These are phyloP conservation scores for Aaosphaeria arxii DNA, from an alignment of 2,329 filamentous ascomycete genomes.

Conservation along the genomic window DNA sequence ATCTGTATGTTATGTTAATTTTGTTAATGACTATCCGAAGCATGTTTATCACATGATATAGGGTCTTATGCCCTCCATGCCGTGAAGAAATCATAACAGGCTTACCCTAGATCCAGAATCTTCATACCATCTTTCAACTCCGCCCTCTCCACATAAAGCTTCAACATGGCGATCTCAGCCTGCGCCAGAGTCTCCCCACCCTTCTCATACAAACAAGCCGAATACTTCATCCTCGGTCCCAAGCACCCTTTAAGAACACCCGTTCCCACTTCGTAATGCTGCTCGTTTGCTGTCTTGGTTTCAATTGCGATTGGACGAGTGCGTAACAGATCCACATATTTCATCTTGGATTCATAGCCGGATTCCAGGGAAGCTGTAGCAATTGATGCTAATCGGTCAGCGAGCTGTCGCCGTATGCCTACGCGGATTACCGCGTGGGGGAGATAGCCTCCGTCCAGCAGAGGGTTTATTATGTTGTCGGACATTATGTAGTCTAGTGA, in stretches of 20 bases:
- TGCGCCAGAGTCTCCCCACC: slow-evolving; percentile 58
- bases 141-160: slow-evolving; percentile 60
- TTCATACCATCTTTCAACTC: slow-evolving; percentile 58
- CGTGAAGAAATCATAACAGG: not conserved
- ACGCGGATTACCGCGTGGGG: slow-evolving; percentile 61
- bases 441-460: slow-evolving; percentile 65
- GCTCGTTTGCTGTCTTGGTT: slow-evolving; percentile 62
- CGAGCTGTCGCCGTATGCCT: slow-evolving; percentile 65
- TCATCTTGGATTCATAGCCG: slow-evolving; percentile 60
- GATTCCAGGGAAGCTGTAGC: slow-evolving; percentile 51
- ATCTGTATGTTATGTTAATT: slow-evolving; percentile 41
- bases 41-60: slow-evolving; percentile 2
- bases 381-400: slow-evolving; percentile 58
- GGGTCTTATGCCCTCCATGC: slow-evolving; percentile 2
- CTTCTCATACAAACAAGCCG: slow-evolving; percentile 62
- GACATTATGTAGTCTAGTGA: slow-evolving; percentile 22
- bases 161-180: slow-evolving; percentile 66
- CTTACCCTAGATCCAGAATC: slow-evolving; percentile 61
- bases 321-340: slow-evolving; percentile 59
- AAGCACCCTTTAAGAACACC: slow-evolving; percentile 60
- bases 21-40: slow-evolving; percentile 1
- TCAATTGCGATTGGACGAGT: slow-evolving; percentile 65
- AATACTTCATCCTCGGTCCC: slow-evolving; percentile 71
- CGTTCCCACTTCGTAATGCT: slow-evolving; percentile 72
- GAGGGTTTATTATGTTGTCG: slow-evolving; percentile 25